These are phyloP conservation scores for Ceratopteris richardii DNA, from an alignment of 75 land plant genomes.

Conservation along the genomic window DNA sequence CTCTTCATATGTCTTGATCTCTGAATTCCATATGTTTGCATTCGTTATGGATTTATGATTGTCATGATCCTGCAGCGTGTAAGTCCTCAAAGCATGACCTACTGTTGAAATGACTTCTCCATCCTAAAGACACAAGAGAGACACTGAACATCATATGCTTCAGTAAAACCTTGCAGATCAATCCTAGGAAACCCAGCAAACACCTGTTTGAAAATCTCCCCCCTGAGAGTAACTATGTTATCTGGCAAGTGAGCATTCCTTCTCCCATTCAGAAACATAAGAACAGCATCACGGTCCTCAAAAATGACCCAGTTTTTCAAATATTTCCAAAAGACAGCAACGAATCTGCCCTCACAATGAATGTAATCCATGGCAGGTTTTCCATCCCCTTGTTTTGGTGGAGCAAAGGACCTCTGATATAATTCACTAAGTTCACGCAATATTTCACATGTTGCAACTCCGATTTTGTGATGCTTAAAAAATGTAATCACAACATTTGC, in stretches of 20 bases:
- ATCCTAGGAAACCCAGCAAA: too few species aligned
- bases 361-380: conserved; percentile 9
- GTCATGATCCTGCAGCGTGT: neutral
- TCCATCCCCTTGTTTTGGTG: neutral
- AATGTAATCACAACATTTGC: conserved; percentile 13
- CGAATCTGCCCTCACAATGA: conserved; percentile 4
- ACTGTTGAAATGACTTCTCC: conserved; percentile 20
- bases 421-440: conserved; percentile 4
- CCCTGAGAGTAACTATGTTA: conserved; percentile 17
- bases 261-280: conserved; percentile 5
- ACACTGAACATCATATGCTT: too few species aligned
- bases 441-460: conserved; percentile 22
- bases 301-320: conserved; percentile 14
- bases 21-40: neutral
- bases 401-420: neutral
- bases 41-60: neutral
- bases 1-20: conserved; percentile 5
- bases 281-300: conserved; percentile 18
- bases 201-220: conserved; percentile 25
- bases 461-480: conserved; percentile 15
- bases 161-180: too few species aligned
- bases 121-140: conserved; percentile 6
- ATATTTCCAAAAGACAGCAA: conserved; percentile 13
- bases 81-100: neutral
- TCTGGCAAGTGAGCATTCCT: conserved; percentile 2